Conservation (phyloP, 176 grass and related monocot genomes). For the Saccharum spontaneum region DNA sequence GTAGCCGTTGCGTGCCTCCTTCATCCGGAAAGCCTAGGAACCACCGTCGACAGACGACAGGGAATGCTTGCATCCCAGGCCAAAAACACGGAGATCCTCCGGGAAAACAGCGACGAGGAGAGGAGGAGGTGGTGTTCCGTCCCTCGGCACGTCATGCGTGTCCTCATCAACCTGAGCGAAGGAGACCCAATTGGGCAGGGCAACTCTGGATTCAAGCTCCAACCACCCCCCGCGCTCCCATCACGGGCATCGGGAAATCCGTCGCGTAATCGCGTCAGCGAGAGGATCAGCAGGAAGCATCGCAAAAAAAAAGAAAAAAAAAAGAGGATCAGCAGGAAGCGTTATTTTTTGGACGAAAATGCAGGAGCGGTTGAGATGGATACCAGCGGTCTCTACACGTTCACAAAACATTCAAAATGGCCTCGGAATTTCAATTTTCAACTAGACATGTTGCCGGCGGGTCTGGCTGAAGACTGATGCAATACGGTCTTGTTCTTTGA, state of each 20-base stretch:
- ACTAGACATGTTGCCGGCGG: not conserved
- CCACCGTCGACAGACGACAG: not conserved
- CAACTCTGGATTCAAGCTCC: not conserved
- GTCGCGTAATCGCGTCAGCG: not conserved
- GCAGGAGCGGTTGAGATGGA: not conserved
- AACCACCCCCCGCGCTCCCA: not conserved
- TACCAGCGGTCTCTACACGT: not conserved
- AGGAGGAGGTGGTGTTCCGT: not conserved
- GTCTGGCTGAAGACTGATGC: constrained; percentile 1
- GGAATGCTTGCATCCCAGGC: not conserved
- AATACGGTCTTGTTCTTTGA: not conserved
- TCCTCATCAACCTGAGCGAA: too few species aligned
- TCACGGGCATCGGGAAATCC: not conserved
- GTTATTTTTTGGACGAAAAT: too few species aligned
- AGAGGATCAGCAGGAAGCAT: not conserved
- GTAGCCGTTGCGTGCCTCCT: not conserved
- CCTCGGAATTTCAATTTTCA: not conserved
- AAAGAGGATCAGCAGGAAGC: not conserved
- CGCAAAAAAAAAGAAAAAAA: too few species aligned
- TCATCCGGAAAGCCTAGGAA: not conserved
- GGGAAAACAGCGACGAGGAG: not conserved
- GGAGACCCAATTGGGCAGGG: not conserved
- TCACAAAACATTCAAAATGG: not conserved
- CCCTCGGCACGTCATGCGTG: too few species aligned
- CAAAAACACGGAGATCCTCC: not conserved